Conservation (phyloP, 2,329 filamentous ascomycete genomes). For the Leptosphaerulina australis region DNA sequence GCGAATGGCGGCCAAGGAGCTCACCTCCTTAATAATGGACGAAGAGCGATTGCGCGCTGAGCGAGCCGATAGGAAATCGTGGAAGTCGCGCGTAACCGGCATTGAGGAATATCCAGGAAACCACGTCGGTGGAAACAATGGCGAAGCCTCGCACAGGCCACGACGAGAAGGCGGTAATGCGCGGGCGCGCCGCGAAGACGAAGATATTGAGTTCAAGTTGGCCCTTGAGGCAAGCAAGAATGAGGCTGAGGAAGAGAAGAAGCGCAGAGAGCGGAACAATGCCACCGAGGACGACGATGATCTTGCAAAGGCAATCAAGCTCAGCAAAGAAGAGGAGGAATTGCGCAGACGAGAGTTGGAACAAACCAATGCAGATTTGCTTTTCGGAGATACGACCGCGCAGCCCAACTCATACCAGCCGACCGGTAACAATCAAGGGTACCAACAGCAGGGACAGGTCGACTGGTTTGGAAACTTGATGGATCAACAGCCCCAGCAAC, state of each 20-base stretch:
- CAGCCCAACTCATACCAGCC: slow-evolving; percentile 73
- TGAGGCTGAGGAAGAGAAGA: slow-evolving; percentile 89
- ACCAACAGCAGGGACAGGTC: slow-evolving; percentile 94
- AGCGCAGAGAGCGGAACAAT: slow-evolving; percentile 65
- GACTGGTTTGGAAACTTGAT: slow-evolving; percentile 98
- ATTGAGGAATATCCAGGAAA: slow-evolving; percentile 76
- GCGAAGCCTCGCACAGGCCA: slow-evolving; percentile 47
- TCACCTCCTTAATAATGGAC: slow-evolving; percentile 89
- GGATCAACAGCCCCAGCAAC: slow-evolving; percentile 65
- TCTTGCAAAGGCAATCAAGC: slow-evolving; percentile 89
- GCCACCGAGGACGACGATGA: slow-evolving; percentile 71
- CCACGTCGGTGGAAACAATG: slow-evolving; percentile 43
- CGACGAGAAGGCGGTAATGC: slow-evolving; percentile 40
- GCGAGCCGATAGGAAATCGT: slow-evolving; percentile 87
- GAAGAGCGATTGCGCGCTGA: slow-evolving; percentile 91
- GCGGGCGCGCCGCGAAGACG: slow-evolving; percentile 66
- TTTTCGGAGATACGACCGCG: slow-evolving; percentile 82
- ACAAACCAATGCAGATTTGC: slow-evolving; percentile 78
- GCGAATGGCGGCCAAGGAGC: slow-evolving; percentile 91
- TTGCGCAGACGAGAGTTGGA: slow-evolving; percentile 83
- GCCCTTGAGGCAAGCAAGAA: slow-evolving; percentile 94
- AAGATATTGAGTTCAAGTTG: slow-evolving; percentile 84
- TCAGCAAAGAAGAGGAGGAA: slow-evolving; percentile 95
- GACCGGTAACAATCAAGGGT: slow-evolving; percentile 94
- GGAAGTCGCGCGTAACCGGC: slow-evolving; percentile 95